Evolutionary conservation across 768 basidiomycete species (phyloP), one percentile per base, ranked within the genome.

Genomic region (Calocera cornea): DNA sequence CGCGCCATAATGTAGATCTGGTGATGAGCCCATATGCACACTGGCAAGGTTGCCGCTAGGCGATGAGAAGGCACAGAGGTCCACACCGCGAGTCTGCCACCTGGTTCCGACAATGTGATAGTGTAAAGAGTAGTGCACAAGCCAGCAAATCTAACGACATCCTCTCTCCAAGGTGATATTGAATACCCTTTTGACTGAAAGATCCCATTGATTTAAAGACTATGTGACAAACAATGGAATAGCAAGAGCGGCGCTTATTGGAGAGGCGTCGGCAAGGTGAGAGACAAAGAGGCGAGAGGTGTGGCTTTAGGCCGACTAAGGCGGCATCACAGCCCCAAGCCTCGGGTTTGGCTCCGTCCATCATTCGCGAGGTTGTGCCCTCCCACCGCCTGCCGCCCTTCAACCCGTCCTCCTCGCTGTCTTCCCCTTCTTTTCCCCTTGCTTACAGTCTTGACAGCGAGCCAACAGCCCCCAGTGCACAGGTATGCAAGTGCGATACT

Each of bases 321-420:
- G 54, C 31, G 27, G 54, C 31, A 33, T 60, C 54, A 60, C 54
- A 60, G 54, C 54, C 54, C 54, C 54, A 29, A 33, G 54, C 54
- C 14, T 60, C 54, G 54, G 54, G 54, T 60, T 60, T 60, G 54
- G 5, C 31, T 60, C 54, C 54, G 54, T 47, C 54, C 54, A 60
- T 60, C 54, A 60, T 60, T 60, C 14, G 54, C 54, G 54, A 60
- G 27, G 44, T 33, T 60, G 54, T 60, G 14, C 54, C 54, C 54
- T 60, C 54, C 14, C 5, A 60, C 54, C 54, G 54, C 31, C 54
- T 33, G 54, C 22, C 54, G 19, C 5, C 54, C 44, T 19, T 60
- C 54, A 29, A 11, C 54, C 22, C 31, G 24, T 33, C 27, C 54
- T 60, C 54, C 54, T 60, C 54, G 54, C 54, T 60, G 54, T 60